A percentile compares a stretch with the other conserved stretches of the same genome.
Conservation (phyloP, 2,329 filamentous ascomycete species). For the Arthrocladium fulminans region DNA sequence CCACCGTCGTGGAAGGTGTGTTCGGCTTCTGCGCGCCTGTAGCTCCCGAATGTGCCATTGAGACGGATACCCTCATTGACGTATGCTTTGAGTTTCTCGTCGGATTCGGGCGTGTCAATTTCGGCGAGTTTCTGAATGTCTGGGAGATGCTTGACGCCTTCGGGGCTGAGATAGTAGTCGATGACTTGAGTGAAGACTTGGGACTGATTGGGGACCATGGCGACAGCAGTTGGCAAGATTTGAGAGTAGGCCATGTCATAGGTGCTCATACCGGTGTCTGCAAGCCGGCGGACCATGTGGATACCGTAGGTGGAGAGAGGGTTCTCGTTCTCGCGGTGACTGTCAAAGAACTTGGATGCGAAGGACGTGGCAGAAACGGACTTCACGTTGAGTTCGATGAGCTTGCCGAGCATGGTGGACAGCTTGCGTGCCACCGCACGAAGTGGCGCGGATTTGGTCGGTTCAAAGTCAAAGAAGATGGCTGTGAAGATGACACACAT, state of each 20-base stretch:
- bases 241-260: constrained; percentile 64
- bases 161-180: constrained; percentile 59
- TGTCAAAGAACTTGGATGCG: constrained; percentile 45
- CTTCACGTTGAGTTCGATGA: constrained; percentile 59
- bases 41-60: constrained; percentile 53
- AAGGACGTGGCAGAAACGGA: constrained; percentile 47
- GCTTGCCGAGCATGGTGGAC: constrained; percentile 49
- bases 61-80: constrained; percentile 64
- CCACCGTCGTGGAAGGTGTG: constrained; percentile 43
- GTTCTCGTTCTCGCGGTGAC: constrained; percentile 44
- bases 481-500: constrained; percentile 57
- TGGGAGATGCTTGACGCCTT: constrained; percentile 47
- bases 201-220: constrained; percentile 62
- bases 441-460: constrained; percentile 57
- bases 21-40: constrained; percentile 45
- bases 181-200: constrained; percentile 64
- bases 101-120: constrained; percentile 47
- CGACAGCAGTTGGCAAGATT: constrained; percentile 57
- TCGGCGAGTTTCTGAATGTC: constrained; percentile 54
- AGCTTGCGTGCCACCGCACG: constrained; percentile 50
- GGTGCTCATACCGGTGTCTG: constrained; percentile 53
- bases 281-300: constrained; percentile 55
- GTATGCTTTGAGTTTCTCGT: constrained; percentile 59
- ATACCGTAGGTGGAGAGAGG: constrained; percentile 55
- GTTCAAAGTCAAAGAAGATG: constrained; percentile 59